Conservation (phyloP, 345 rosid genomes). For the Microthlaspi erraticum region DNA sequence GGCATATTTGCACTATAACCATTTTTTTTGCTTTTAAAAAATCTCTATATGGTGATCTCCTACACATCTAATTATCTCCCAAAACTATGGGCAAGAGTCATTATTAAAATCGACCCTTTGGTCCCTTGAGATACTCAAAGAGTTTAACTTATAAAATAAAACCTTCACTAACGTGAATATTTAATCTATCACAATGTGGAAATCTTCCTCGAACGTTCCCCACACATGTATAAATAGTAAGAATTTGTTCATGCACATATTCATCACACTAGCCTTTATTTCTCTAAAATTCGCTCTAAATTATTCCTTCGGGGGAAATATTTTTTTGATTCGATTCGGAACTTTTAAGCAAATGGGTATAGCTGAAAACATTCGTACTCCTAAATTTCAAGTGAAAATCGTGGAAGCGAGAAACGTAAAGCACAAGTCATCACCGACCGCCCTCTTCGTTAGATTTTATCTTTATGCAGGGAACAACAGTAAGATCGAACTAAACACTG, state of each 20-base stretch:
- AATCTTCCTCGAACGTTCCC: conserved; percentile 25
- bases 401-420: conserved; percentile 67
- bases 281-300: conserved; percentile 5
- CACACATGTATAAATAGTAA: conserved; percentile 19
- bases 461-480: conserved; percentile 60
- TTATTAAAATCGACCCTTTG: conserved; percentile 36
- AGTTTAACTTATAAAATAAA: conserved; percentile 27
- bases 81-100: conserved; percentile 39
- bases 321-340: background rate
- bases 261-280: conserved; percentile 23
- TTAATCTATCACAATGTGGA: conserved; percentile 29
- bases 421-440: conserved; percentile 38
- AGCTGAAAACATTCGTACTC: conserved; percentile 37
- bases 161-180: conserved; percentile 36
- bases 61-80: conserved; percentile 33
- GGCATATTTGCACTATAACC: background rate
- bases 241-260: conserved; percentile 37
- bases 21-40: background rate
- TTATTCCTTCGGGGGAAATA: background rate
- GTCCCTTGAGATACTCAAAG: conserved; percentile 35
- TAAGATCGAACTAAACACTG: conserved; percentile 55
- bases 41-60: background rate
- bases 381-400: conserved; percentile 59
- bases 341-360: conserved; percentile 41
- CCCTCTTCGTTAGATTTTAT: conserved; percentile 68